phyloP scores from a whole-genome alignment of 1,139 yeast species.

The Geotrichum histeridarum region DNA sequence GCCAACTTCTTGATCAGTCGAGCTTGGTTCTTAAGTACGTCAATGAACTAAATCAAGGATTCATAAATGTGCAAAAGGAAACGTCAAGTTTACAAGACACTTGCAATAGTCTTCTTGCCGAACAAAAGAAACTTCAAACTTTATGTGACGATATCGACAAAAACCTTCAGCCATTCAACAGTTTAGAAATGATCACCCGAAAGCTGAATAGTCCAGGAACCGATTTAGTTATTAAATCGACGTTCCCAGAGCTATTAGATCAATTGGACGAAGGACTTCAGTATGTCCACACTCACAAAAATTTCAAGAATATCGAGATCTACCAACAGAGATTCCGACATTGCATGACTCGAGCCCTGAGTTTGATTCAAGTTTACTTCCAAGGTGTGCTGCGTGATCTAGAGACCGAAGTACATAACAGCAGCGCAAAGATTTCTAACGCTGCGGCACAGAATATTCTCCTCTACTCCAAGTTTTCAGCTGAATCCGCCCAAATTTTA shows the following conservation, averaged over 20 bases:
- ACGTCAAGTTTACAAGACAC: slow-evolving; percentile 60
- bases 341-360: slow-evolving; percentile 76
- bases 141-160: slow-evolving; percentile 49
- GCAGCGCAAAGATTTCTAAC: slow-evolving; percentile 33
- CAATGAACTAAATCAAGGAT: slow-evolving; percentile 45
- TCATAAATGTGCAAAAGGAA: slow-evolving; percentile 53
- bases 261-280: slow-evolving; percentile 57
- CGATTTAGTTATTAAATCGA: slow-evolving; percentile 53
- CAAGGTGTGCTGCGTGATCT: slow-evolving; percentile 50
- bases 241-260: slow-evolving; percentile 50
- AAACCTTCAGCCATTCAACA: slow-evolving; percentile 59
- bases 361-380: slow-evolving; percentile 66
- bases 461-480: slow-evolving; percentile 57
- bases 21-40: slow-evolving; percentile 43
- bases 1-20: slow-evolving; percentile 42
- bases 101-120: slow-evolving; percentile 50
- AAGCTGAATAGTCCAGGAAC: slow-evolving; percentile 67
- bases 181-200: slow-evolving; percentile 64
- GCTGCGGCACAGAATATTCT: slow-evolving; percentile 49
- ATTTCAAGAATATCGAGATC: slow-evolving; percentile 63
- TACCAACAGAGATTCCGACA: slow-evolving; percentile 74
- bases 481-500: slow-evolving; percentile 43
- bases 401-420: slow-evolving; percentile 41
- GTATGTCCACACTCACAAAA: slow-evolving; percentile 46
- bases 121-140: slow-evolving; percentile 45